A percentile compares a stretch with the other conserved stretches of the same genome.
These are phyloP conservation scores for Senna siamea DNA, from an alignment of 306 rosid species.

Conservation along the genomic window DNA sequence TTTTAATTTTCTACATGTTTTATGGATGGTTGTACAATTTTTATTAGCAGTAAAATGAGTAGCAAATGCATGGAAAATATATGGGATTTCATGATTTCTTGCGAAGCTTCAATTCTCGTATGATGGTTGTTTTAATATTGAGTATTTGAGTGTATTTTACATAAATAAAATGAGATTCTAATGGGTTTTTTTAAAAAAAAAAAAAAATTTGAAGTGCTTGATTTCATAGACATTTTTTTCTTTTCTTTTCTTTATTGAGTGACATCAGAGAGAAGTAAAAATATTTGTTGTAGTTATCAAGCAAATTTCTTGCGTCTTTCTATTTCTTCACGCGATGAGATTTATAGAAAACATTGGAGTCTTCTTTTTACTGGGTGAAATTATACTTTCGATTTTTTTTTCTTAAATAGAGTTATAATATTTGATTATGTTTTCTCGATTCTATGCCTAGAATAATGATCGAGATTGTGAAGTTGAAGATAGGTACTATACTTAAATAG, in stretches of 20 bases:
- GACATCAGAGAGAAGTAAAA: not conserved
- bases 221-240: not conserved
- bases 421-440: not conserved
- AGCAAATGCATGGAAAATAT: not conserved
- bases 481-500: too few relatives aligned
- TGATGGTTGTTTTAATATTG: not conserved
- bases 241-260: not conserved
- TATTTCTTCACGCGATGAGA: too few relatives aligned
- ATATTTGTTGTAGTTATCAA: not conserved
- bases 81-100: not conserved
- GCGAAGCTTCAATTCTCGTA: not conserved
- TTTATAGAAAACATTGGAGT: too few relatives aligned
- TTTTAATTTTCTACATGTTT: conserved; percentile 5
- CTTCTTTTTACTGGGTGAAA: not conserved
- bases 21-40: not conserved
- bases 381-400: not conserved
- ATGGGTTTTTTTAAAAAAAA: too few relatives aligned
- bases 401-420: not conserved
- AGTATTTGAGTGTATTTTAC: not conserved
- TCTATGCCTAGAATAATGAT: not conserved
- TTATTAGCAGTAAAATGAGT: not conserved
- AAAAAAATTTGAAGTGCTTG: too few relatives aligned
- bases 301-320: too few relatives aligned
- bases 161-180: not conserved
- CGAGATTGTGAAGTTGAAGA: not conserved